A percentile compares a stretch with the other conserved stretches of the same genome.
Evolutionary conservation across 176 grass and related monocot genomes (phyloP).

Genomic region (Musa acuminata): DNA sequence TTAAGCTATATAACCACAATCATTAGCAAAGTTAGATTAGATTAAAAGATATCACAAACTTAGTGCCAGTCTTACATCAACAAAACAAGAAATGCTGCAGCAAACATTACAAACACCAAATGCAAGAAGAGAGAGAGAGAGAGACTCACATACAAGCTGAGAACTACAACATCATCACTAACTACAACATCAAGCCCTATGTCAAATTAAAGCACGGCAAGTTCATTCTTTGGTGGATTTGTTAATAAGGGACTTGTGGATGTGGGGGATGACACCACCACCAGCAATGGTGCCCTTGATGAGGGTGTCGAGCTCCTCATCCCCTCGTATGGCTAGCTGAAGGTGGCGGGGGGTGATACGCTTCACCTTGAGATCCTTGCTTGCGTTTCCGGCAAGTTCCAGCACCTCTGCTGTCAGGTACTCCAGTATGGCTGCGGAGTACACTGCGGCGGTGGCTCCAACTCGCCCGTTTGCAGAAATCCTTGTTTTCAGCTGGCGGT

Average conservation of each 20-base stretch:
- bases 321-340: constrained; percentile 27
- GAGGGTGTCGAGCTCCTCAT: constrained; percentile 39
- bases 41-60: neutral
- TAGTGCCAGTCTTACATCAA: neutral
- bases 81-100: neutral
- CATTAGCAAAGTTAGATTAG: neutral
- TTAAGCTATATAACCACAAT: neutral
- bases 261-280: constrained; percentile 29
- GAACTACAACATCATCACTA: neutral
- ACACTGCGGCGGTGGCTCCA: constrained; percentile 28
- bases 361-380: constrained; percentile 43
- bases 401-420: constrained; percentile 39
- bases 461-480: constrained; percentile 27
- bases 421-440: constrained; percentile 31
- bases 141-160: neutral
- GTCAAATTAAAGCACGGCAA: neutral
- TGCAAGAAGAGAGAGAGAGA: neutral
- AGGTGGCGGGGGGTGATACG: constrained; percentile 35
- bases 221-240: constrained; percentile 36
- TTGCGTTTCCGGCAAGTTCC: constrained; percentile 30
- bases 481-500: constrained; percentile 34
- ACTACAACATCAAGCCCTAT: neutral
- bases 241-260: constrained; percentile 45
- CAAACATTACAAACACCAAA: neutral
- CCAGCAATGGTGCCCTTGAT: constrained; percentile 41